Evolutionary conservation across 192 early-diverging fungal species (phyloP), one percentile per base, ranked within the genome.

Genomic region (Podila horticola): DNA sequence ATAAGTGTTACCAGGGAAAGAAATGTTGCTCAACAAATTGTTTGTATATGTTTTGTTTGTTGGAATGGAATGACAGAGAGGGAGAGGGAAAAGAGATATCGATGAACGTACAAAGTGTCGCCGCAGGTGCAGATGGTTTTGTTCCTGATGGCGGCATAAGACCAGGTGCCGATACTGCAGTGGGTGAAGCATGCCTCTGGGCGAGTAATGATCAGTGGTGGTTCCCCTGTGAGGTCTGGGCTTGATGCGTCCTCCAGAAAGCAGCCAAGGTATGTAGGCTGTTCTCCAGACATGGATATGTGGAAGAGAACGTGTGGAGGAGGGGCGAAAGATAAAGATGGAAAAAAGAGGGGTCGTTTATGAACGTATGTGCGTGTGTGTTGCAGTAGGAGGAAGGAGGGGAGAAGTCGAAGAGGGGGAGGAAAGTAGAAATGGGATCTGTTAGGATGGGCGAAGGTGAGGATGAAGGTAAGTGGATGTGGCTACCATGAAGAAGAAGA

Each of bases 141-240:
- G 58, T 79, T 79, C 6, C 76, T 58, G 62, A 79, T 72, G 24
- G 65, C 76, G 13, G 76, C 76, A 55, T 64, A 79, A 7, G 64
- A 50, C 70, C 70, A 79, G 61, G 76, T 71, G 5, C 76, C 76
- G 34, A 79, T 72, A 19, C 70, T 72, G 66, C 76, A 79, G 26
- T 79, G 76, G 1, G 64, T 72, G 26, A 79, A 72, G 65, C 76
- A 79, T n/a, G 76, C 66, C 33, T 79, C 76, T 33, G 76, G 60
- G n/a, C 64, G 69, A 9, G 76, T 34, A 24, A 79, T 72, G 41
- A 72, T 68, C 36, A 63, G 24, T 5, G 76, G 76, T 13, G 76
- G 76, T 41, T 79, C 76, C 1, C 76, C 76, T 12, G 70, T 22
- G 10, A 79, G 68, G 29, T 79, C 76, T 17, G 76, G 76, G 34